Base-by-base conservation (phyloP, 257 asterid genomes). In the Solanum ossicruentum region DNA sequence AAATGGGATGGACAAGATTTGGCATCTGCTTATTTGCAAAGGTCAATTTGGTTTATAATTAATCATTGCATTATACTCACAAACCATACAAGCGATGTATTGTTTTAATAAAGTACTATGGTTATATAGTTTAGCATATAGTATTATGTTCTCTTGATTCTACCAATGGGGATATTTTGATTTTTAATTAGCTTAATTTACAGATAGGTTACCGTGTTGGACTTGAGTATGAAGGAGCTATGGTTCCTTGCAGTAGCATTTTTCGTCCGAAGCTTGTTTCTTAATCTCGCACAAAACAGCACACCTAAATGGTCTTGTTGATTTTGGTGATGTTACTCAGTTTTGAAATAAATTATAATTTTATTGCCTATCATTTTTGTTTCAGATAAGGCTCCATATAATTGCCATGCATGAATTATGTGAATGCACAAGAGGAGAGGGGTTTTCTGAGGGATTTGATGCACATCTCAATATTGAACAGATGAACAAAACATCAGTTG, bases 381-480 rank as follows among this genome's bases (percentile, higher is more conserved):
- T 81, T 49, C 97, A 97, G 99, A 97, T 97, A 86, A 94, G 98
- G 88, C 98, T 97, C 91, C 99, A 97, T 91, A 91, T 97, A 88
- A 90, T 95, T 73, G 99, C 97, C 89, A 97, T 97, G 99, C 99
- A 97, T 28, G 99, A 97, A 91, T 85, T 97, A 87, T 97, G 99
- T 73, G 99, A 97, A 88, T 93, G 94, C 88, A 93, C 97, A 78
- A 97, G 88, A 88, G 99, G 99, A 87, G 99, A 97, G 88, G 99
- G 99, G 12, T 96, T 96, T 89, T 90, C 98, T 20, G 99, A 95
- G 94, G 99, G 99, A 86, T 96, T 96, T 92, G 99, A 96, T 91
- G 99, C 99, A 54, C 99, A 96, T 87, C 97, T 96, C 71, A 96
- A 95, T 85, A 96, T 96, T 86, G 99, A 96, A 89, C 99, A 96